phyloP scores from a whole-genome alignment of 768 basidiomycete species.

The Pisolithus sp. region DNA sequence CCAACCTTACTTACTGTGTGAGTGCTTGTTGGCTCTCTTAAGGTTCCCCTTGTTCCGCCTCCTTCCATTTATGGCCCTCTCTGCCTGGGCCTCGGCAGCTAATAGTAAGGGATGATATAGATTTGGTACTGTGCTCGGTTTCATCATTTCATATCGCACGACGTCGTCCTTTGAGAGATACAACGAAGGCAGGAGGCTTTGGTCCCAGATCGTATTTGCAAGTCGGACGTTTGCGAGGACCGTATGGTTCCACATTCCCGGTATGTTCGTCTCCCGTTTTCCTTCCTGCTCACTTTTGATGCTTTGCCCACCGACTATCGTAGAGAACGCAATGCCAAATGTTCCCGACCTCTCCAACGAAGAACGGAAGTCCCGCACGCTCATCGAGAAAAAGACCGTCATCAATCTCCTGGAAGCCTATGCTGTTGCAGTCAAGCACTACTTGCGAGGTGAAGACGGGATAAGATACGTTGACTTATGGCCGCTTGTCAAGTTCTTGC shows the following conservation, averaged over 20 bases:
- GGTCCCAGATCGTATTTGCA: constrained; percentile 60
- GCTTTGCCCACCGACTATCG: neutral
- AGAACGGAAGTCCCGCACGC: constrained; percentile 38
- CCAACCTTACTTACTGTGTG: constrained; percentile 66
- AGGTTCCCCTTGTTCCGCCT: too few relatives aligned
- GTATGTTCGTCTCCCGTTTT: constrained; percentile 31
- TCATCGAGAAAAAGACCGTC: constrained; percentile 64
- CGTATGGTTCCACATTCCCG: constrained; percentile 63
- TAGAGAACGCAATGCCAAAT: constrained; percentile 21
- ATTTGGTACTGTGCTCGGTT: constrained; percentile 64
- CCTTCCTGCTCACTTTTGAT: constrained; percentile 21
- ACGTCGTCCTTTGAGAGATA: constrained; percentile 73
- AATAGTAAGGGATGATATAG: constrained; percentile 28
- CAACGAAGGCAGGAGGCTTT: constrained; percentile 62
- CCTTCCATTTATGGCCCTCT: neutral
- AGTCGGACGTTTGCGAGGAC: constrained; percentile 52
- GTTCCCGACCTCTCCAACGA: constrained; percentile 14
- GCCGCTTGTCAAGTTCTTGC: constrained; percentile 68
- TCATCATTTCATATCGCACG: constrained; percentile 66
- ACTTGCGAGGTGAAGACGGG: constrained; percentile 50
- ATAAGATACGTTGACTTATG: constrained; percentile 44
- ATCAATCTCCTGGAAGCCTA: constrained; percentile 65
- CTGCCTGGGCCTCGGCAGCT: too few relatives aligned
- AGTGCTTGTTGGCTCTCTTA: constrained; percentile 21
- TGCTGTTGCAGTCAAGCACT: constrained; percentile 62